phyloP scores from a whole-genome alignment of 2,329 filamentous ascomycete genomes.

The Alternaria triticina region DNA sequence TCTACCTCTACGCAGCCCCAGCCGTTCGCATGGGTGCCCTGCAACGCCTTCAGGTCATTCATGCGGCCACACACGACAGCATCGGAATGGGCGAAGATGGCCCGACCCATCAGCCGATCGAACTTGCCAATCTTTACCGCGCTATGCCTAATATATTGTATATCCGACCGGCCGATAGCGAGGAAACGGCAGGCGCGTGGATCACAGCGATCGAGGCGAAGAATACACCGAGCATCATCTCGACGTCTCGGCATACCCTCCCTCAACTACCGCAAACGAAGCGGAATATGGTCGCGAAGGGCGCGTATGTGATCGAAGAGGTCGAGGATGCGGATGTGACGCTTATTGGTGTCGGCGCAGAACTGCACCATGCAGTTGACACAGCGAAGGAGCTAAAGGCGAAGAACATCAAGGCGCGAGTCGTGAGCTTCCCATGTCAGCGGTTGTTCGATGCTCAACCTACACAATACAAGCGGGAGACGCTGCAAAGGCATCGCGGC shows the following conservation, averaged over 20 bases:
- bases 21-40: conserved; percentile 67
- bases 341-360: conserved; percentile 51
- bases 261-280: conserved; percentile 45
- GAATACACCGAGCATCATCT: conserved; percentile 56
- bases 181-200: conserved; percentile 64
- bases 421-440: conserved; percentile 60
- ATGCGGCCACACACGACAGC: conserved; percentile 66
- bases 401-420: conserved; percentile 52
- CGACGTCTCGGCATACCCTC: conserved; percentile 55
- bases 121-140: conserved; percentile 62
- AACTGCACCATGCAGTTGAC: conserved; percentile 56
- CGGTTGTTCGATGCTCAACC: conserved; percentile 58
- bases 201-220: conserved; percentile 52
- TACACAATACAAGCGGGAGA: conserved; percentile 54
- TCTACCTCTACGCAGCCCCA: conserved; percentile 65
- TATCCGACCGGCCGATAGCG: conserved; percentile 64
- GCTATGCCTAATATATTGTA: conserved; percentile 69
- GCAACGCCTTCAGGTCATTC: conserved; percentile 62
- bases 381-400: conserved; percentile 50
- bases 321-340: conserved; percentile 52
- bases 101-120: conserved; percentile 68
- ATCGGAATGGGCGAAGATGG: conserved; percentile 63
- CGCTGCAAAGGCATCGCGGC: conserved; percentile 50
- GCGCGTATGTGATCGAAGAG: conserved; percentile 58
- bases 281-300: conserved; percentile 51